Evolutionary conservation across 2,329 filamentous ascomycete species (phyloP), one percentile per base, ranked within the genome.

Genomic region (Diplodia scrobiculata): DNA sequence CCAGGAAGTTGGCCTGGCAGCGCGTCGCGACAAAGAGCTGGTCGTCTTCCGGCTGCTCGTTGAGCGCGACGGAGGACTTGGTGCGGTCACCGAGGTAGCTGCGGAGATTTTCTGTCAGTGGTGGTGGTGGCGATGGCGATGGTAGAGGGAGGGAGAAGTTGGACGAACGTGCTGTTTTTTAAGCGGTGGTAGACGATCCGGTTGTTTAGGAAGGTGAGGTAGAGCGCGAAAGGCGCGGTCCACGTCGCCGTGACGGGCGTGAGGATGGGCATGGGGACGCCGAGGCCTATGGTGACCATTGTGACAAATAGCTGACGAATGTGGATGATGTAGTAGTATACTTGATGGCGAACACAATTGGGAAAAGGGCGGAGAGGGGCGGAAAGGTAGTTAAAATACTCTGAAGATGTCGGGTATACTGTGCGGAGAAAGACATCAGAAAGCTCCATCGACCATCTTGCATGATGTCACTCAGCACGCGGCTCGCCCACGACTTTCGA

Each of bases 1-100:
- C 80, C 38, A 76, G 66, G 68, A 80, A 82, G 65, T 81, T 82
- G 34, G 71, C 68, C 65, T 81, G 78, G 32, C 73, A 71, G 45
- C 80, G 75, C 11, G 69, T 72, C 6, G 75, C 74, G 36, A 79
- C 69, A 66, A 75, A 75, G 21, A 82, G 73, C 29, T 47, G 17
- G 47, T 66, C 65, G 21, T 45, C 21, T 14, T 66, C 55, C 4
- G 66, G 66, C 2, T 19, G 27, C 10, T 21, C 10, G 14, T 27
- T 38, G 41, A 14, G 17, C 9, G 38, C 3, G 53, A 11, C 25
- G 19, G 52, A 41, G 7, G 25, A 7, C 25, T 59, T 55, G 41
- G 21, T 13, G 65, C 65, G 65, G 65, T 77, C 72, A 55, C 75
- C 75, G 67, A 76, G 67, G 58, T 65, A 68, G 27, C 70, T 75